A percentile compares a stretch with the other conserved stretches of the same genome.
Evolutionary conservation across 2,329 filamentous ascomycete genomes (phyloP).

Genomic region (Aspergillus jensenii): DNA sequence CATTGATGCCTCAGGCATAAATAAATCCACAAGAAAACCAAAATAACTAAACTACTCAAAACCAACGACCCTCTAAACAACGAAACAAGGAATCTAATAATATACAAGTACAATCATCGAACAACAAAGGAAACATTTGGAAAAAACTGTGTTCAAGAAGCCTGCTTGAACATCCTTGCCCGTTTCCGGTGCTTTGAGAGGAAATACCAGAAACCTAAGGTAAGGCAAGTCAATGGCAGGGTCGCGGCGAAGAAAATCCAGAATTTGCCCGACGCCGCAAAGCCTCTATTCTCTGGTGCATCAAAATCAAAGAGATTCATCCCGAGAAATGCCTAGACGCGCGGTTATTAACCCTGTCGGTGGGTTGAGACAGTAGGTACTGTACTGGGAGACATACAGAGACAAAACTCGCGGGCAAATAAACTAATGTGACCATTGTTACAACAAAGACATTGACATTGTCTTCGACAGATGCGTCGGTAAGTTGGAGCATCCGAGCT

Average conservation of each 20-base stretch:
- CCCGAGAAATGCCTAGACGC: constrained; percentile 19
- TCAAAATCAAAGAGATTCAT: constrained; percentile 24
- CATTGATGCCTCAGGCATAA: not conserved
- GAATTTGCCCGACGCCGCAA: constrained; percentile 17
- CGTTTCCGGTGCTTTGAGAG: not conserved
- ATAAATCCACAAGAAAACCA: not conserved
- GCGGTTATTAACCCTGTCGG: too few relatives aligned
- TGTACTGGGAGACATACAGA: constrained; percentile 25
- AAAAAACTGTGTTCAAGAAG: not conserved
- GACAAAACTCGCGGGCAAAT: constrained; percentile 37
- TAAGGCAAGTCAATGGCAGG: constrained; percentile 16
- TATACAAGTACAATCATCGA: not conserved
- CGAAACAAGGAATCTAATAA: not conserved
- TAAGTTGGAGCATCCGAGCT: constrained; percentile 16
- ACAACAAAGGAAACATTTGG: not conserved
- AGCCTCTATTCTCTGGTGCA: not conserved
- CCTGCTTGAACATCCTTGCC: not conserved
- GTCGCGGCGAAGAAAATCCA: constrained; percentile 20
- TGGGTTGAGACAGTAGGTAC: too few relatives aligned
- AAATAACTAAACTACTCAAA: not conserved
- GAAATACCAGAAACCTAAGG: constrained; percentile 15
- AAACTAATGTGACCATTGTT: constrained; percentile 28
- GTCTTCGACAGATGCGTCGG: constrained; percentile 21
- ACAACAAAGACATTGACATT: constrained; percentile 22
- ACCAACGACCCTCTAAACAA: not conserved